Evolutionary conservation across 1,139 yeast genomes (phyloP).

Genomic region (Kodamaea suecica): DNA sequence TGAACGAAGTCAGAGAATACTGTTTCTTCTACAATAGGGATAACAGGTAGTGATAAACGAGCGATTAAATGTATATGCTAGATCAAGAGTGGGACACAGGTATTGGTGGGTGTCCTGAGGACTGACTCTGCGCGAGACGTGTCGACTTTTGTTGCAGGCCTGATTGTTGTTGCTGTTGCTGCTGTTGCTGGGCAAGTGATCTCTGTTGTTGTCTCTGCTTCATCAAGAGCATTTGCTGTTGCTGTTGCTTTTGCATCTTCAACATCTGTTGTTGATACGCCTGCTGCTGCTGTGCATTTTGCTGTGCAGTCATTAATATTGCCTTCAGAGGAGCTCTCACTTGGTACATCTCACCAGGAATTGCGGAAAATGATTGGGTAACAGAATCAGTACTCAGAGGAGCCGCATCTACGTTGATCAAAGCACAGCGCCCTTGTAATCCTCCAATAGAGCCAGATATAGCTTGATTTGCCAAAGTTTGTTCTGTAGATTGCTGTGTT

Average conservation of each 20-base stretch:
- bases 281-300: slow-evolving; percentile 45
- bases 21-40: too few species aligned
- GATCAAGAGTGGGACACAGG: neutral
- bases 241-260: slow-evolving; percentile 44
- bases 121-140: slow-evolving; percentile 1
- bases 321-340: slow-evolving; percentile 66
- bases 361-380: slow-evolving; percentile 52
- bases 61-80: too few species aligned
- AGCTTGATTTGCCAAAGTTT: slow-evolving; percentile 49
- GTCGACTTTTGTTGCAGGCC: neutral
- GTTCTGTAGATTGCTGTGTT: slow-evolving; percentile 26
- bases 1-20: too few species aligned
- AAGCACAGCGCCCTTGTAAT: slow-evolving; percentile 72
- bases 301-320: slow-evolving; percentile 42
- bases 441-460: slow-evolving; percentile 63
- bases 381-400: slow-evolving; percentile 26
- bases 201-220: slow-evolving; percentile 28
- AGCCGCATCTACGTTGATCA: slow-evolving; percentile 56
- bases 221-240: slow-evolving; percentile 34
- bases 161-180: neutral
- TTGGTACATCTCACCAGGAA: slow-evolving; percentile 50
- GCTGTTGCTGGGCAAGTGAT: neutral
- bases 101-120: neutral
- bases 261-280: slow-evolving; percentile 49
- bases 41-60: too few species aligned